A percentile compares a stretch with the other conserved stretches of the same genome.
These are phyloP conservation scores for Calendula officinalis DNA, from an alignment of 129 eudicot species.

Conservation along the genomic window DNA sequence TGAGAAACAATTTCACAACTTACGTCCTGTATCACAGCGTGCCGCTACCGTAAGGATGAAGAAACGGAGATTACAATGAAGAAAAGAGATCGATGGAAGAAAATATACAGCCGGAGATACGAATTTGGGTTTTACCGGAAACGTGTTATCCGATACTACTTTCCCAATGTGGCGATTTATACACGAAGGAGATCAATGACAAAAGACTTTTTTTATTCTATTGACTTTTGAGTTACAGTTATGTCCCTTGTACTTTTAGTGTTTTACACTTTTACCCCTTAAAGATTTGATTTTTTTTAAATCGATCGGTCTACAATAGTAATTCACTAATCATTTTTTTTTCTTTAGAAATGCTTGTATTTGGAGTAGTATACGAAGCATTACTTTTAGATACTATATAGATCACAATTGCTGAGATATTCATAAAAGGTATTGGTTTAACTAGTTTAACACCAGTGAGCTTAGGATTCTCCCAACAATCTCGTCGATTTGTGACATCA, in stretches of 20 bases:
- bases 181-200: not conserved
- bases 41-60: not conserved
- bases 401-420: too few relatives aligned
- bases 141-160: constrained; percentile 18
- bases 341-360: too few relatives aligned
- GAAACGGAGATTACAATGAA: not conserved
- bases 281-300: not conserved
- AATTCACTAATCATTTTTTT: too few relatives aligned
- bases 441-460: too few relatives aligned
- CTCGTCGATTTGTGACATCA: too few relatives aligned
- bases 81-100: constrained; percentile 15
- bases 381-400: too few relatives aligned
- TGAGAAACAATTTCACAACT: constrained; percentile 10
- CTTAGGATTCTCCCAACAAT: too few relatives aligned
- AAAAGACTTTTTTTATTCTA: not conserved
- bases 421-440: too few relatives aligned
- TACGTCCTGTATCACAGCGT: not conserved
- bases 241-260: not conserved
- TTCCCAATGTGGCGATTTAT: not conserved
- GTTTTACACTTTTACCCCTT: not conserved
- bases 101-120: constrained; percentile 8
- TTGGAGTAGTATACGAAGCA: too few relatives aligned
- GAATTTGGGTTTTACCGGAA: constrained; percentile 16
- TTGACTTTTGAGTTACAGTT: constrained; percentile 1
- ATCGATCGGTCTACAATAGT: not conserved